These are phyloP conservation scores for Saksenaea oblongispora DNA, from an alignment of 371 early-diverging fungal genomes.

Conservation along the genomic window DNA sequence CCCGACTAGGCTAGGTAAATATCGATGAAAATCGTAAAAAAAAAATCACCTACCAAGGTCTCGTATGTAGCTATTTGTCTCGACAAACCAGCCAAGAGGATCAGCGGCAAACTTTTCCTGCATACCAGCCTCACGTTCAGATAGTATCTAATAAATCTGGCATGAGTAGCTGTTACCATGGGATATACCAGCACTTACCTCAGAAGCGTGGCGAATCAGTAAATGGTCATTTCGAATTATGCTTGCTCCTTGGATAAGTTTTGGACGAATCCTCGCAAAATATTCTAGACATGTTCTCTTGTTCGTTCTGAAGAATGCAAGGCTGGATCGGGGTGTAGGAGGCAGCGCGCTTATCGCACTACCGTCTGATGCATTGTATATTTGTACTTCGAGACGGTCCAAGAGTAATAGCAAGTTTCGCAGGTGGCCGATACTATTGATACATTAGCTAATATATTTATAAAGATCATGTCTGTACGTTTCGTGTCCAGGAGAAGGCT, in stretches of 20 bases:
- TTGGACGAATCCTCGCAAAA: constrained; percentile 64
- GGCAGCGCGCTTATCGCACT: constrained; percentile 58
- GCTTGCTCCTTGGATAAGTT: constrained; percentile 48
- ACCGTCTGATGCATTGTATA: constrained; percentile 68
- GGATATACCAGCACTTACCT: constrained; percentile 25
- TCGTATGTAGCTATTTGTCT: constrained; percentile 20
- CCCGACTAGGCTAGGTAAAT: constrained; percentile 17
- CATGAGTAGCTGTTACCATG: background rate
- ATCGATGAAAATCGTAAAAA: background rate
- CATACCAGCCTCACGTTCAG: constrained; percentile 20
- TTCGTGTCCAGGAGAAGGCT: background rate
- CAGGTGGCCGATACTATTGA: constrained; percentile 21
- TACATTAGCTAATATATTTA: no score
- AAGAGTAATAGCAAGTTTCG: constrained; percentile 57
- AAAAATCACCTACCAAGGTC: constrained; percentile 22
- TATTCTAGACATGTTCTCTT: constrained; percentile 76
- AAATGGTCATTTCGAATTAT: constrained; percentile 39
- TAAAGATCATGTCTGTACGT: no score
- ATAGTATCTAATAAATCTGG: background rate
- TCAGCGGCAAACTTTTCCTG: constrained; percentile 13
- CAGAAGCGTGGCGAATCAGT: constrained; percentile 44
- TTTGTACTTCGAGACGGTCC: constrained; percentile 76
- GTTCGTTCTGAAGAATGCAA: constrained; percentile 75
- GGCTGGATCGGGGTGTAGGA: constrained; percentile 63
- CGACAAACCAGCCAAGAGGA: constrained; percentile 21